Evolutionary conservation across 345 rosid species (phyloP).

Genomic region (Erysimum cheiranthoides): DNA sequence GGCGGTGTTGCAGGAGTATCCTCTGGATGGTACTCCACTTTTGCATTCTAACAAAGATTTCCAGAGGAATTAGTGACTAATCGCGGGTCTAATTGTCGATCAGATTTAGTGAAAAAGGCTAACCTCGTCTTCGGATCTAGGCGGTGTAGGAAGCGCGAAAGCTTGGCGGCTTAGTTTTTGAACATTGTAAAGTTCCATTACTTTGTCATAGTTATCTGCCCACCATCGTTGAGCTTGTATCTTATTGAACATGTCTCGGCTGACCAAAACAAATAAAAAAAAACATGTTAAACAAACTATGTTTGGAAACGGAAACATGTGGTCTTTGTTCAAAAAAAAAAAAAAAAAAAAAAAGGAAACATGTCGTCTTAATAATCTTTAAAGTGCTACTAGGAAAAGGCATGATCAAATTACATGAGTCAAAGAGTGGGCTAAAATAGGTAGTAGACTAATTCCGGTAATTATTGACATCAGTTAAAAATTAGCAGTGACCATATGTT

Average conservation of each 20-base stretch:
- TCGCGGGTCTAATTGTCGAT: not conserved
- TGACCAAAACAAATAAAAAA: slow-evolving; percentile 44
- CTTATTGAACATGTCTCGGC: slow-evolving; percentile 96
- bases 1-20: slow-evolving; percentile 91
- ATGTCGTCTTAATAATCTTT: not conserved
- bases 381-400: slow-evolving; percentile 15
- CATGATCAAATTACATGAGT: slow-evolving; percentile 11
- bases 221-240: slow-evolving; percentile 99
- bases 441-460: not conserved
- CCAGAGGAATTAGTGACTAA: not conserved
- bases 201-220: slow-evolving; percentile 94
- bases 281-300: slow-evolving; percentile 11
- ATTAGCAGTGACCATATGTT: not conserved
- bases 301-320: no score
- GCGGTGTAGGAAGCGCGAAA: slow-evolving; percentile 88
- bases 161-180: slow-evolving; percentile 97
- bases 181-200: slow-evolving; percentile 97
- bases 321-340: no score
- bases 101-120: slow-evolving; percentile 22
- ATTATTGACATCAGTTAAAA: not conserved
- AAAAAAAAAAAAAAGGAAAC: no score
- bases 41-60: slow-evolving; percentile 56
- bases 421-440: not conserved
- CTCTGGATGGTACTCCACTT: slow-evolving; percentile 71
- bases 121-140: slow-evolving; percentile 96